Percentiles rank a stretch among this genome's conserved stretches.
Conservation (phyloP, 2,329 filamentous ascomycete species). For the Coniochaeta hoffmannii region DNA sequence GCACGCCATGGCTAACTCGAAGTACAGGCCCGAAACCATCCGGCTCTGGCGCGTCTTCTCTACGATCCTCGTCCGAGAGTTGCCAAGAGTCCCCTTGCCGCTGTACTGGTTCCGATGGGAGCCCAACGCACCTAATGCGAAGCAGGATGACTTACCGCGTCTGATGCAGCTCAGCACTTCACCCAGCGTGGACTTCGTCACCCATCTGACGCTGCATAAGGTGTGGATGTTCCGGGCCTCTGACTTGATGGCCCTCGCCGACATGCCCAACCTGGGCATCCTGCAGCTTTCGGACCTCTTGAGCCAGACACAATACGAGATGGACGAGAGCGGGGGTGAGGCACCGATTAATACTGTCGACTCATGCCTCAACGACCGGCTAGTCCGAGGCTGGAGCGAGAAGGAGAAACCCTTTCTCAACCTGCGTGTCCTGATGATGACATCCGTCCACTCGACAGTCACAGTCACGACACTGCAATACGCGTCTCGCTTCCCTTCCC, state of each 20-base stretch:
- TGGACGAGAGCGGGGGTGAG: neutral
- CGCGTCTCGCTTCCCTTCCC: conserved; percentile 32
- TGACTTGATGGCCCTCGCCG: conserved; percentile 10
- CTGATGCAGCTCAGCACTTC: neutral
- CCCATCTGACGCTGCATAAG: conserved; percentile 31
- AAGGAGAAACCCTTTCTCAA: conserved; percentile 34
- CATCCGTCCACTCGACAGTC: conserved; percentile 25
- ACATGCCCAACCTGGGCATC: conserved; percentile 5
- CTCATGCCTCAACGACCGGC: conserved; percentile 29
- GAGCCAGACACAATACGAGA: neutral
- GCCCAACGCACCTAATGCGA: neutral
- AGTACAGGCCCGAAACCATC: neutral
- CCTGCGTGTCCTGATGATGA: conserved; percentile 37
- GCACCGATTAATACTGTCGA: neutral
- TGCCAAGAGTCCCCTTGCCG: neutral
- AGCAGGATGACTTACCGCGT: neutral
- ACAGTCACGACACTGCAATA: conserved; percentile 22
- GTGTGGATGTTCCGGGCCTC: conserved; percentile 20
- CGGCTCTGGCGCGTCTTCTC: neutral
- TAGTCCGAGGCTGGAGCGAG: conserved; percentile 38
- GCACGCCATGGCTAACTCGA: neutral
- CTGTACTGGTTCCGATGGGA: neutral
- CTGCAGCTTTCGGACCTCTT: conserved; percentile 5
- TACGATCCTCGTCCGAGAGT: neutral
- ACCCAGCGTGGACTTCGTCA: conserved; percentile 26